Evolutionary conservation across 257 asterid genomes (phyloP).

Genomic region (Plantago major): DNA sequence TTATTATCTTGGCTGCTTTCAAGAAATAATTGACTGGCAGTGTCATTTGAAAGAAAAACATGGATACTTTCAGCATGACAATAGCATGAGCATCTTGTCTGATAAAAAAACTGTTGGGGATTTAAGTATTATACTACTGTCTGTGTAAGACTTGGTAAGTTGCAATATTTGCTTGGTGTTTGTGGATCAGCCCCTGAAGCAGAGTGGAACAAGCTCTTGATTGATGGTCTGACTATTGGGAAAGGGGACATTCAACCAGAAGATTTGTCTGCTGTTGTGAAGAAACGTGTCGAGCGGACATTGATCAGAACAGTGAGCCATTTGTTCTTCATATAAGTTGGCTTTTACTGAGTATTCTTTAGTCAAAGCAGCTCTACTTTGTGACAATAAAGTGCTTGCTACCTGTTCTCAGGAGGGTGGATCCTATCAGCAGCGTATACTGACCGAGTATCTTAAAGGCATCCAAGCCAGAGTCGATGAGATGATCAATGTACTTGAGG

Average conservation of each 20-base stretch:
- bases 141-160: background rate
- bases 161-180: conserved; percentile 8
- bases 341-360: conserved; percentile 5
- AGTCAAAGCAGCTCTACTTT: conserved; percentile 10
- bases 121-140: background rate
- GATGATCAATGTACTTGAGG: conserved; percentile 51
- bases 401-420: conserved; percentile 71
- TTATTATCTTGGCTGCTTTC: background rate
- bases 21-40: too few relatives aligned
- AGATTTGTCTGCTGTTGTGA: conserved; percentile 56
- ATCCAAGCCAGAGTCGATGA: conserved; percentile 74
- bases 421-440: conserved; percentile 90
- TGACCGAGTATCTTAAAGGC: conserved; percentile 87
- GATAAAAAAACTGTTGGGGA: too few relatives aligned
- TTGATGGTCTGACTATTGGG: conserved; percentile 65
- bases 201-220: conserved; percentile 76
- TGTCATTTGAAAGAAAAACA: background rate
- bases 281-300: conserved; percentile 83
- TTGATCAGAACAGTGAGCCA: conserved; percentile 78
- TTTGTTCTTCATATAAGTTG: background rate
- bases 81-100: too few relatives aligned
- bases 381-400: conserved; percentile 15
- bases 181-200: conserved; percentile 64
- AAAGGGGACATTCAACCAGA: conserved; percentile 73
- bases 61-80: too few relatives aligned